Conservation (phyloP, 495 filamentous ascomycete species). For the Penicillium ochrochloron region DNA sequence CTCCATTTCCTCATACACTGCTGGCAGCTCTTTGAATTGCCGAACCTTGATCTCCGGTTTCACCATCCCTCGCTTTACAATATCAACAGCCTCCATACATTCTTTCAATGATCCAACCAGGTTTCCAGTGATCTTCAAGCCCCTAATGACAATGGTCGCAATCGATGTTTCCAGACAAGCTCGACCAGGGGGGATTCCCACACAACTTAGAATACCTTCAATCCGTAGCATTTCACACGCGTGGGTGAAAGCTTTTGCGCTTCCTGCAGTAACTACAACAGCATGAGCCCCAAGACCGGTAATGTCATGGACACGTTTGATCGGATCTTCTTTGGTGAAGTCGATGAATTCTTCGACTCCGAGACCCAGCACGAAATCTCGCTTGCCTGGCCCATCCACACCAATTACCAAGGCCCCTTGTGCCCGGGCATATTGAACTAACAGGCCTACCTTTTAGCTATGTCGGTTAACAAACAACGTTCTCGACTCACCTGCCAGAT, state of each 20-base stretch:
- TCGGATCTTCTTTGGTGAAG: slow-evolving; percentile 42
- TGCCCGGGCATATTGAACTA: slow-evolving; percentile 54
- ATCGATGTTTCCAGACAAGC: slow-evolving; percentile 51
- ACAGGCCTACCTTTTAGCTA: background rate
- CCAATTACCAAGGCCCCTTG: slow-evolving; percentile 52
- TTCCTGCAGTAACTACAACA: slow-evolving; percentile 50
- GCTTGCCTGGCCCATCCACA: slow-evolving; percentile 50
- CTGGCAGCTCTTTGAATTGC: slow-evolving; percentile 48
- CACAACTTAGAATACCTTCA: slow-evolving; percentile 54
- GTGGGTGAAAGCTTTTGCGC: slow-evolving; percentile 49
- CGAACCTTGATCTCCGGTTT: slow-evolving; percentile 51
- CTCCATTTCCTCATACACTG: slow-evolving; percentile 53
- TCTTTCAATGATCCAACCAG: slow-evolving; percentile 55
- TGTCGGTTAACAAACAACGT: background rate
- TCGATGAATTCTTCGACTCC: slow-evolving; percentile 53
- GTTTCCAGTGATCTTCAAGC: slow-evolving; percentile 50
- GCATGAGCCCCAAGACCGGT: slow-evolving; percentile 51
- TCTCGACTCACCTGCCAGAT: slow-evolving; percentile 44
- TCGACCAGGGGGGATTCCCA: slow-evolving; percentile 51
- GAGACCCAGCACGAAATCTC: slow-evolving; percentile 45
- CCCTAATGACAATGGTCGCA: slow-evolving; percentile 54
- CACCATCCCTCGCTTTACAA: slow-evolving; percentile 50
- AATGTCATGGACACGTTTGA: slow-evolving; percentile 44
- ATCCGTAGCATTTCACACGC: slow-evolving; percentile 57
- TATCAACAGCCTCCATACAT: slow-evolving; percentile 56